A percentile compares a stretch with the other conserved stretches of the same genome.
Conservation (phyloP, 2,329 filamentous ascomycete species). For the Alternaria sp. region DNA sequence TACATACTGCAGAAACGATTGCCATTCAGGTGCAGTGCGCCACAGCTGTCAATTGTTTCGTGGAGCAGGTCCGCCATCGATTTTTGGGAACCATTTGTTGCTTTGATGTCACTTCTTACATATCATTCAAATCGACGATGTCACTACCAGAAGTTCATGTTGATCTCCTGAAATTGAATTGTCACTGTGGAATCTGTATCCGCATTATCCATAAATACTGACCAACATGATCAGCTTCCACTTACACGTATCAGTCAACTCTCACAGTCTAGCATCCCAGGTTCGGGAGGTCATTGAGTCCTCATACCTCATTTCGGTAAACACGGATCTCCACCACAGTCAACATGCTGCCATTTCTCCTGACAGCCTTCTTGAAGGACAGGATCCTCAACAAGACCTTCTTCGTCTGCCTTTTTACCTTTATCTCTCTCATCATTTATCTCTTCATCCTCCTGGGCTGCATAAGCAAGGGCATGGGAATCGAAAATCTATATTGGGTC, state of each 20-base stretch:
- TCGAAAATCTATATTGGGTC: constrained; percentile 12
- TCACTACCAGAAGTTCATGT: not conserved
- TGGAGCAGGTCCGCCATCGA: not conserved
- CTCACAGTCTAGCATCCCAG: not conserved
- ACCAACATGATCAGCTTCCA: not conserved
- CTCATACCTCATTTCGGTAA: not conserved
- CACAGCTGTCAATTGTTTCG: accelerated
- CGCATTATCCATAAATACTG: not conserved
- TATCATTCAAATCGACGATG: not conserved
- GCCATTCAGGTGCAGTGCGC: not conserved
- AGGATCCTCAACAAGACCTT: constrained; percentile 10
- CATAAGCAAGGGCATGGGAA: constrained; percentile 8
- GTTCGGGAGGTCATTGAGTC: not conserved
- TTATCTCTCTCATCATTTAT: constrained; percentile 5
- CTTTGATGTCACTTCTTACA: not conserved
- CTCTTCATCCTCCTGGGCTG: constrained; percentile 11
- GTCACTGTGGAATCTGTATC: not conserved
- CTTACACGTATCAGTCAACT: not conserved
- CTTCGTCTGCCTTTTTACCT: constrained; percentile 3
- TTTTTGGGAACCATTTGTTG: too few relatives aligned
- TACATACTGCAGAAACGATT: not conserved
- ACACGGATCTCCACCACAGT: not conserved
- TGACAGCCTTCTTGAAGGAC: not conserved
- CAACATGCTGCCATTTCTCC: constrained; percentile 3
- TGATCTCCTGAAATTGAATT: not conserved